phyloP scores from a whole-genome alignment of 2,329 filamentous ascomycete genomes.

The Cucurbitaria berberidis region DNA sequence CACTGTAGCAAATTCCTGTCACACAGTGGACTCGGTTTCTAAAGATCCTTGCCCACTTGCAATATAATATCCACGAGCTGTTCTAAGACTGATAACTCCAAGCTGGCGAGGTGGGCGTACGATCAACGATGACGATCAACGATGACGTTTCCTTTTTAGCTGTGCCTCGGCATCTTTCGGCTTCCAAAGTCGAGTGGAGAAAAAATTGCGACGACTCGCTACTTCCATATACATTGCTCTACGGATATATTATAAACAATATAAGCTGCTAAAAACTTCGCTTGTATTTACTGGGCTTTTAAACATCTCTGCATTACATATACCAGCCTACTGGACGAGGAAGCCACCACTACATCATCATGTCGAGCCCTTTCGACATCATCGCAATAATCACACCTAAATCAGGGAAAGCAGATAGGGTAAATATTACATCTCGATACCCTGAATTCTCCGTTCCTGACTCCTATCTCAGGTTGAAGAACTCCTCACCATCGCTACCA shows the following conservation, averaged over 20 bases:
- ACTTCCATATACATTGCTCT: too few species aligned
- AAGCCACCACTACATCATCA: conserved; percentile 7
- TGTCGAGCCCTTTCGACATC: conserved; percentile 33
- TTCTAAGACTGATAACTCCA: neutral
- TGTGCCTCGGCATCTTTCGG: conserved; percentile 37
- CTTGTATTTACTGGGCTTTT: too few species aligned
- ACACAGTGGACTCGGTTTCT: too few species aligned
- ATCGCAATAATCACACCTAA: conserved; percentile 41
- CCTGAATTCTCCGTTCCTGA: neutral
- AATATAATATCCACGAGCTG: too few species aligned
- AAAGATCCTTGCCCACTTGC: too few species aligned
- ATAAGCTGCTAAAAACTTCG: too few species aligned
- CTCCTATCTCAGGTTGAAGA: conserved; percentile 34
- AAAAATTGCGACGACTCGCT: conserved; percentile 4
- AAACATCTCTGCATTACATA: neutral
- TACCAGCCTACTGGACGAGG: neutral
- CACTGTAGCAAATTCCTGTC: too few species aligned
- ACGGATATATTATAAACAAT: too few species aligned
- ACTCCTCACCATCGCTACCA: conserved; percentile 30
- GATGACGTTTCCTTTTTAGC: neutral
- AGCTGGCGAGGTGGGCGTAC: neutral
- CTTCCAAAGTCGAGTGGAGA: conserved; percentile 17
- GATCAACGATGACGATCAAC: neutral
- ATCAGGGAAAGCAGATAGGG: conserved; percentile 40
- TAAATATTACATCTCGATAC: conserved; percentile 6